Conservation (phyloP, 306 rosid species). For the Cotoneaster glaucophyllus region DNA sequence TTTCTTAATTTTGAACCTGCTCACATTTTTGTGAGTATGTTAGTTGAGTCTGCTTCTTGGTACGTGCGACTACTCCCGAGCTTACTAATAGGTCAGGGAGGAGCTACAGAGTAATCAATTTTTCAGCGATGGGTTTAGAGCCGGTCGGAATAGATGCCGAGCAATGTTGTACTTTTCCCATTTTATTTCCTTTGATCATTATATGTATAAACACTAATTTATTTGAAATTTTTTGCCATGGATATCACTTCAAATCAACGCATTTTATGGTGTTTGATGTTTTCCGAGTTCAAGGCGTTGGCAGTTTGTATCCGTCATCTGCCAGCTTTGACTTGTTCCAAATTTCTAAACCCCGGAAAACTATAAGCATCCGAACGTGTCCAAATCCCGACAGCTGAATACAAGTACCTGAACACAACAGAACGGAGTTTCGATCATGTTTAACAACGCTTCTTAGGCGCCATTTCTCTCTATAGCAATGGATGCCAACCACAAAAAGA, state of each 20-base stretch:
- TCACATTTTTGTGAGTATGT: conserved; percentile 36
- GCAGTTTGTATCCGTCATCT: too few species aligned
- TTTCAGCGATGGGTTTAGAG: conserved; percentile 30
- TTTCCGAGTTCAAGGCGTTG: too few species aligned
- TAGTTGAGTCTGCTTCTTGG: conserved; percentile 28
- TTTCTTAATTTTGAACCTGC: conserved; percentile 9
- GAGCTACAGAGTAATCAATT: conserved; percentile 32
- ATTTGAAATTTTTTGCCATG: conserved; percentile 42
- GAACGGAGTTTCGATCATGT: neutral
- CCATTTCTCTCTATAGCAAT: neutral
- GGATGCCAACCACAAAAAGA: neutral
- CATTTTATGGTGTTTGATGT: neutral
- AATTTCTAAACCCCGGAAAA: neutral
- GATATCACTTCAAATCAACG: neutral
- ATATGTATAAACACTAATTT: conserved; percentile 47
- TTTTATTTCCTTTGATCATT: conserved; percentile 38
- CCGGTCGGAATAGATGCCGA: conserved; percentile 35
- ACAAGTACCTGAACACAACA: neutral
- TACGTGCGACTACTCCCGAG: conserved; percentile 24
- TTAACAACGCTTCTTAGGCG: neutral
- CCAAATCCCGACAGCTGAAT: neutral
- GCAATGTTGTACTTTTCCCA: conserved; percentile 48
- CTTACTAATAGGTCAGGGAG: conserved; percentile 33
- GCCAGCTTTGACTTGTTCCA: neutral
- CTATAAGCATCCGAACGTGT: neutral